Base-by-base conservation (phyloP, 2,329 filamentous ascomycete species). In the Monilinia laxa region DNA sequence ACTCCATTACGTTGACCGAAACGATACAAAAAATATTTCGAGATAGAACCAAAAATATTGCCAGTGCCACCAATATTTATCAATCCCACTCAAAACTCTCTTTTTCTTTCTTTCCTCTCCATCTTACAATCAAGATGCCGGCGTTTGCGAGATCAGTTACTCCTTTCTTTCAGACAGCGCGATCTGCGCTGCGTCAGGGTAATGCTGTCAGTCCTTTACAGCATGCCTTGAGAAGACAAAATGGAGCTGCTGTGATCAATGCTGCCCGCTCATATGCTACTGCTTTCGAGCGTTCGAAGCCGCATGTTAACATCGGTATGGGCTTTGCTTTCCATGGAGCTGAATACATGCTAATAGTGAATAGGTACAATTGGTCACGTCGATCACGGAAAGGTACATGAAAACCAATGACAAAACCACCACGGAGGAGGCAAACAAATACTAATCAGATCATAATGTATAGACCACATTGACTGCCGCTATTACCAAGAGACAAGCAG, bases 401-500 rank as follows among this genome's bases (percentile, higher is more conserved):
- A 52, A n/a, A 52, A 4, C 25, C n/a, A 14, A 58, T 40, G 10
- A 16, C 42, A 28, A 28, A 55, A 16, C 40, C 47, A 31, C 56
- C 49, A 20, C 42, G 9, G 11, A 63, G 60, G 60, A 63, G 60
- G 60, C 49, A 55, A 54, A 42, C 52, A 42, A 52, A 51, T 56
- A 52, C 52, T 66, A 57, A 66, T 55, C n/a, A 28, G 35, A 31
- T 40, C 35, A 49, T 53, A 49, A 51, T 51, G 31, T 38, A 62
- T 70, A 98, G 95, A 99, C 95, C 68, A 99, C 95, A 71, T 88
- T 99, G 78, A 98, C 95, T 74, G 95, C 95, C 71, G 95, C 95
- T 78, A 99, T 99, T 83, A 99, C 95, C 77, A 99, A 99, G 85
- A 87, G 94, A 79, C 95, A 98, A 81, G 88, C 95, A 74, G 91